Evolutionary conservation across 2,329 filamentous ascomycete species (phyloP).

Genomic region (Fusarium sp.): DNA sequence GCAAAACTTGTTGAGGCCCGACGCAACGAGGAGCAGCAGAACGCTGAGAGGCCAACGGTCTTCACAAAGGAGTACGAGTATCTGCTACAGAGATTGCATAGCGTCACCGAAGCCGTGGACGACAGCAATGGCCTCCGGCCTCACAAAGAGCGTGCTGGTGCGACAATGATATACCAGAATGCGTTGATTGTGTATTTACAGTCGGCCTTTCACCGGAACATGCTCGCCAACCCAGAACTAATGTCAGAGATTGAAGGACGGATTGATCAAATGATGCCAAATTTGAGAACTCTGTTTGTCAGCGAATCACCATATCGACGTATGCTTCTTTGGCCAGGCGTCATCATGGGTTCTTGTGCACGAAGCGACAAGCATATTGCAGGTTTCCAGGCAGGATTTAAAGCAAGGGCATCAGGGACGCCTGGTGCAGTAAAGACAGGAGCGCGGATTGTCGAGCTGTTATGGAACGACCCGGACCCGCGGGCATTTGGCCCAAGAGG

Average conservation of each 20-base stretch:
- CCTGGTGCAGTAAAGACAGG: conserved; percentile 1
- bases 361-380: neutral
- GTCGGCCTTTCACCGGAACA: neutral
- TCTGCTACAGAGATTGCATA: neutral
- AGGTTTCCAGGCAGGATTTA: neutral
- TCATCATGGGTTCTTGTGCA: neutral
- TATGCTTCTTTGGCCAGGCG: conserved; percentile 4
- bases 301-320: neutral
- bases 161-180: neutral
- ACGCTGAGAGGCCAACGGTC: rapidly evolving
- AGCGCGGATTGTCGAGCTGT: neutral
- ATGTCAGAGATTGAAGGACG: neutral
- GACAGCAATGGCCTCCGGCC: neutral
- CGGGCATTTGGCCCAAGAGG: neutral
- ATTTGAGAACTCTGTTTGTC: neutral
- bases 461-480: neutral
- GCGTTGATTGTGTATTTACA: neutral
- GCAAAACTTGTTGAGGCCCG: neutral
- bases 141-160: neutral
- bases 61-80: neutral
- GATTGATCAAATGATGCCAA: neutral
- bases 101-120: neutral
- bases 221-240: neutral
- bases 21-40: neutral
- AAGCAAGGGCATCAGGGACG: neutral